These are phyloP conservation scores for Mimosa pudica DNA, from an alignment of 306 rosid species.

Conservation along the genomic window DNA sequence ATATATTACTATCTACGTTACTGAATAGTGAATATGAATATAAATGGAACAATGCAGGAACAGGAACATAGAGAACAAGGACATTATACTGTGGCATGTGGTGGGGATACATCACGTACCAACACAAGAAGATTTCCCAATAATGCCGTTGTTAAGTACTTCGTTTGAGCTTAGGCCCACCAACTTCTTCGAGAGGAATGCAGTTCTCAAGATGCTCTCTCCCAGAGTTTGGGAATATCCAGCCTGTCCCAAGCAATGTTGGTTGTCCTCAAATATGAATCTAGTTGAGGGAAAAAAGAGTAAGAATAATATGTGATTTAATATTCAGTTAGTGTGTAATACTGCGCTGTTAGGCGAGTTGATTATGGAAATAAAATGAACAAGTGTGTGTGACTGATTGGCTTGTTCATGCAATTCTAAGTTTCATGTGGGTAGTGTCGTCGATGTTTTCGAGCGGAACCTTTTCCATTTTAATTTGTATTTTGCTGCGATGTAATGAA, in stretches of 20 bases:
- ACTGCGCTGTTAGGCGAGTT: neutral
- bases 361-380: neutral
- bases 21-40: too few relatives aligned
- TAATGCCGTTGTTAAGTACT: constrained; percentile 61
- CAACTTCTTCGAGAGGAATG: constrained; percentile 73
- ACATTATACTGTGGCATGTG: constrained; percentile 61
- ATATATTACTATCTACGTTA: too few relatives aligned
- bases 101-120: constrained; percentile 72
- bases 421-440: neutral
- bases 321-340: neutral
- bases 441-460: neutral
- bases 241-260: constrained; percentile 27
- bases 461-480: neutral
- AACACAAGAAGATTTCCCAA: constrained; percentile 62
- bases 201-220: constrained; percentile 54
- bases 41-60: constrained; percentile 36
- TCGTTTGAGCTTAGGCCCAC: constrained; percentile 68
- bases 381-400: neutral
- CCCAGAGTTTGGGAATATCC: constrained; percentile 24
- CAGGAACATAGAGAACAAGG: constrained; percentile 49
- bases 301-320: neutral
- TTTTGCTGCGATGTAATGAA: neutral
- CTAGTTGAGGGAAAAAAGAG: neutral
- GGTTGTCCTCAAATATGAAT: neutral
- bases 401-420: neutral